Conservation (phyloP, 495 filamentous ascomycete species). For the Penicillium goetzii region DNA sequence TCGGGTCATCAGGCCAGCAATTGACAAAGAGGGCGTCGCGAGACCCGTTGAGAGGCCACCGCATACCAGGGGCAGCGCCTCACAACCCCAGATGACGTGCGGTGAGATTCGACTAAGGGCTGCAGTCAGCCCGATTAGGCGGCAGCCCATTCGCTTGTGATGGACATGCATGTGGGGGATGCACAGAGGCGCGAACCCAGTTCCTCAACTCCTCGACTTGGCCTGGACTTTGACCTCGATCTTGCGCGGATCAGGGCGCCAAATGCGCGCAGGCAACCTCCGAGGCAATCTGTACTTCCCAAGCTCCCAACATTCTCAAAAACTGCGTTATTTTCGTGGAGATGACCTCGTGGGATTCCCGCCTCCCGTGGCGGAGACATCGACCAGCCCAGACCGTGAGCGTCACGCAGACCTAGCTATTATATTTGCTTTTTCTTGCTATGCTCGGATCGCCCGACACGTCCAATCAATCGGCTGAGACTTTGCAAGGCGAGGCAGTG, state of each 20-base stretch:
- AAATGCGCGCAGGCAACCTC: constrained; percentile 17
- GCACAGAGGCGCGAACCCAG: constrained; percentile 17
- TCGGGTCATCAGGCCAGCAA: constrained; percentile 6
- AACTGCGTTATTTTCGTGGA: constrained; percentile 21
- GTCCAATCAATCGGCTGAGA: constrained; percentile 14
- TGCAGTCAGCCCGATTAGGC: constrained; percentile 21
- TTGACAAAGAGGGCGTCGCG: not conserved
- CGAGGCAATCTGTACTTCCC: not conserved
- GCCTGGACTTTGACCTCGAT: not conserved
- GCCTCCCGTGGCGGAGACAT: constrained; percentile 9
- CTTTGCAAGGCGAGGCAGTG: constrained; percentile 18
- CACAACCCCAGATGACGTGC: constrained; percentile 16
- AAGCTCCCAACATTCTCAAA: not conserved
- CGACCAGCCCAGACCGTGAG: constrained; percentile 9
- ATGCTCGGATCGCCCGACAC: constrained; percentile 5
- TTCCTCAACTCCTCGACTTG: not conserved
- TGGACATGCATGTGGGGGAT: constrained; percentile 18
- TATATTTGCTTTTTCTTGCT: constrained; percentile 17
- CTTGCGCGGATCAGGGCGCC: constrained; percentile 6
- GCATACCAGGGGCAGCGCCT: constrained; percentile 13
- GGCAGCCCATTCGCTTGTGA: constrained; percentile 15
- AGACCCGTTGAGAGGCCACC: constrained; percentile 10
- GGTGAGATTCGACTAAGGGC: constrained; percentile 16
- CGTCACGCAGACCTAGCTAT: constrained; percentile 6
- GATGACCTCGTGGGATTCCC: constrained; percentile 5